Evolutionary conservation across 164 flowering plant species (phyloP).

Genomic region (Tetracentron sinense): DNA sequence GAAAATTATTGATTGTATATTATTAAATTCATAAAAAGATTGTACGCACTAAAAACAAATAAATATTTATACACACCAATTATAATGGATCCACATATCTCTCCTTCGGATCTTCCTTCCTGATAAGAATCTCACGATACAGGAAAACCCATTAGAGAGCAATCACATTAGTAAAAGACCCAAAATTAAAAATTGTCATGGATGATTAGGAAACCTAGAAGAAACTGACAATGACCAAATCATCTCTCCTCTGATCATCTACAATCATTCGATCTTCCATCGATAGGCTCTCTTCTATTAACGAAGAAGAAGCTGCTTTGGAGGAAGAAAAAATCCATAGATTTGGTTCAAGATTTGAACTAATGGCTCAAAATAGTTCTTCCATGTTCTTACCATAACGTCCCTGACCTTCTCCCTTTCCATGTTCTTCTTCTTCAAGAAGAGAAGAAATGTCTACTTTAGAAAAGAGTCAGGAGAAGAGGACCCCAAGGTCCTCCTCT

Average conservation of each 20-base stretch:
- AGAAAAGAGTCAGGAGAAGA: no score
- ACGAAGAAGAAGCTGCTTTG: constrained; percentile 34
- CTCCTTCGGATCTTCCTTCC: neutral
- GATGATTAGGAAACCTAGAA: constrained; percentile 56
- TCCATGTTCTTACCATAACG: constrained; percentile 26
- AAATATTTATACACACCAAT: no score
- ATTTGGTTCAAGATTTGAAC: constrained; percentile 17
- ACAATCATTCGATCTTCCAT: constrained; percentile 78
- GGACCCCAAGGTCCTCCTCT: no score
- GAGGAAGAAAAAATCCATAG: constrained; percentile 33
- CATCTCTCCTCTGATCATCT: constrained; percentile 79
- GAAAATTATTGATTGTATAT: no score
- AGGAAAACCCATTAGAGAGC: constrained; percentile 16
- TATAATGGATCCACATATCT: no score
- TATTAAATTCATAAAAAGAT: no score
- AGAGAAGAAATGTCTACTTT: constrained; percentile 53
- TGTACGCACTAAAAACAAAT: no score
- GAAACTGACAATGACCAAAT: constrained; percentile 67
- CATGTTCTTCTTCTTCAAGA: constrained; percentile 28
- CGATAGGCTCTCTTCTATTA: constrained; percentile 53
- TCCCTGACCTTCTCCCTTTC: constrained; percentile 28
- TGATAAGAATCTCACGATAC: constrained; percentile 39
- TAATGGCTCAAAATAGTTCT: constrained; percentile 31
- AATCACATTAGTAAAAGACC: neutral
- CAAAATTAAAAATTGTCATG: constrained; percentile 27